Evolutionary conservation across 2,329 filamentous ascomycete species (phyloP).

Genomic region (Colletotrichum orchidophilum): DNA sequence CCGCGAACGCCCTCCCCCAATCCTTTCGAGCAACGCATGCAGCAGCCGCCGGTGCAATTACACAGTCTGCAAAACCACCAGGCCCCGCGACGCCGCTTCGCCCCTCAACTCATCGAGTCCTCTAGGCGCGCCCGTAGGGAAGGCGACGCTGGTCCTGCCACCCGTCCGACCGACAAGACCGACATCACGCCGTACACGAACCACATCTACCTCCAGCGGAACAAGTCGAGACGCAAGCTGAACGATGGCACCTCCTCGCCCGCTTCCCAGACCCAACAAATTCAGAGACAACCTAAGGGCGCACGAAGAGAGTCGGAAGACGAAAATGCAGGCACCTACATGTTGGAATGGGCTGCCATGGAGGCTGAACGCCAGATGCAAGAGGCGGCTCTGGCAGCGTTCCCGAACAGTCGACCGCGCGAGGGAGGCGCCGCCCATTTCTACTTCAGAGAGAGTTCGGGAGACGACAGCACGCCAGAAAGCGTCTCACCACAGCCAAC

Average conservation of each 20-base stretch:
- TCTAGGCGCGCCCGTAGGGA: slow-evolving; percentile 75
- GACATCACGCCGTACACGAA: slow-evolving; percentile 74
- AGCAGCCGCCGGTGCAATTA: slow-evolving; percentile 58
- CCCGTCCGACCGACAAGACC: slow-evolving; percentile 74
- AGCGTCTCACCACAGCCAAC: slow-evolving; percentile 46
- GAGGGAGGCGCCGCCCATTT: slow-evolving; percentile 79
- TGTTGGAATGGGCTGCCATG: slow-evolving; percentile 81
- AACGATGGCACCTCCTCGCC: slow-evolving; percentile 34
- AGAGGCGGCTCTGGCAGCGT: slow-evolving; percentile 79
- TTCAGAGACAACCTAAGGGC: slow-evolving; percentile 47
- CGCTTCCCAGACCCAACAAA: slow-evolving; percentile 35
- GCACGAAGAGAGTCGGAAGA: slow-evolving; percentile 77
- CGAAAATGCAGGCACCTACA: slow-evolving; percentile 77
- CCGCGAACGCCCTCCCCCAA: slow-evolving; percentile 58
- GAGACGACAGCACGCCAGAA: slow-evolving; percentile 59
- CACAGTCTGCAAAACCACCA: slow-evolving; percentile 36
- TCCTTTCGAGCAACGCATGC: slow-evolving; percentile 38
- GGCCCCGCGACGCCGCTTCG: slow-evolving; percentile 61
- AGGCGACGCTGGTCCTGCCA: slow-evolving; percentile 70
- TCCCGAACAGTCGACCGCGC: slow-evolving; percentile 75
- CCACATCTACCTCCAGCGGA: slow-evolving; percentile 63
- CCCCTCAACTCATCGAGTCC: slow-evolving; percentile 84
- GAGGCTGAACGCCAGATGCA: slow-evolving; percentile 83
- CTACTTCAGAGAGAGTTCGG: slow-evolving; percentile 71
- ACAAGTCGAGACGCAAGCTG: slow-evolving; percentile 51